Conservation (phyloP, 768 basidiomycete genomes). For the Cubamyces lactineus region DNA sequence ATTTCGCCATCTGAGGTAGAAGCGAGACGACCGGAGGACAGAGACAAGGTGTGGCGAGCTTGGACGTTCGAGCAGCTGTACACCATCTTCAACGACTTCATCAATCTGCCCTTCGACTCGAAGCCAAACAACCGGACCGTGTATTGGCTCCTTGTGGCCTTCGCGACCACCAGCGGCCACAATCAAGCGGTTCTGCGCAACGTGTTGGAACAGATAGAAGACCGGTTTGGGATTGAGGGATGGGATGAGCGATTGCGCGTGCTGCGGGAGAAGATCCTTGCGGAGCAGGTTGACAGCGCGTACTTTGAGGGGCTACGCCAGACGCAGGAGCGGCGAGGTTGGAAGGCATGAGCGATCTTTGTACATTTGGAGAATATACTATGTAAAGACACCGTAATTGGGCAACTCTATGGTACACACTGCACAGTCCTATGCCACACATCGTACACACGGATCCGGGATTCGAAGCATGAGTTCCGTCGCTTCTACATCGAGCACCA, state of each 20-base stretch:
- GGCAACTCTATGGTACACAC: slow-evolving; percentile 16
- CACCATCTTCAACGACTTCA: slow-evolving; percentile 61
- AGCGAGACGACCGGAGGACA: neutral
- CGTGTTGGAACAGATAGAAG: slow-evolving; percentile 61
- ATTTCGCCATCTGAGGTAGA: neutral
- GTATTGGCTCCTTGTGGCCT: slow-evolving; percentile 72
- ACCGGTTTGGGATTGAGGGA: slow-evolving; percentile 52
- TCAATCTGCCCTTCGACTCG: slow-evolving; percentile 52
- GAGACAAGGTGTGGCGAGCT: neutral
- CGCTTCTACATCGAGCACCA: slow-evolving; percentile 16
- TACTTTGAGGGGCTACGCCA: slow-evolving; percentile 17
- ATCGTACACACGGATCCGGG: neutral
- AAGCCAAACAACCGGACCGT: slow-evolving; percentile 50
- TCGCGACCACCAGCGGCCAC: slow-evolving; percentile 57
- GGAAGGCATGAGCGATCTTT: neutral
- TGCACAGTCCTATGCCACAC: slow-evolving; percentile 3
- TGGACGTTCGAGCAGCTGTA: slow-evolving; percentile 67
- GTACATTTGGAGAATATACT: slow-evolving; percentile 15
- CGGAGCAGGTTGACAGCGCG: slow-evolving; percentile 15
- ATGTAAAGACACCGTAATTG: slow-evolving; percentile 18
- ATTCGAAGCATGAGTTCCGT: slow-evolving; percentile 8
- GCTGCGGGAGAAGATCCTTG: slow-evolving; percentile 47
- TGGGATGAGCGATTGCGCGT: slow-evolving; percentile 47
- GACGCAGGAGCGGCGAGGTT: neutral
- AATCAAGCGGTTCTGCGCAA: slow-evolving; percentile 53